phyloP scores from a whole-genome alignment of 116 monocot genomes.

The Trichopus zeylanicus region DNA sequence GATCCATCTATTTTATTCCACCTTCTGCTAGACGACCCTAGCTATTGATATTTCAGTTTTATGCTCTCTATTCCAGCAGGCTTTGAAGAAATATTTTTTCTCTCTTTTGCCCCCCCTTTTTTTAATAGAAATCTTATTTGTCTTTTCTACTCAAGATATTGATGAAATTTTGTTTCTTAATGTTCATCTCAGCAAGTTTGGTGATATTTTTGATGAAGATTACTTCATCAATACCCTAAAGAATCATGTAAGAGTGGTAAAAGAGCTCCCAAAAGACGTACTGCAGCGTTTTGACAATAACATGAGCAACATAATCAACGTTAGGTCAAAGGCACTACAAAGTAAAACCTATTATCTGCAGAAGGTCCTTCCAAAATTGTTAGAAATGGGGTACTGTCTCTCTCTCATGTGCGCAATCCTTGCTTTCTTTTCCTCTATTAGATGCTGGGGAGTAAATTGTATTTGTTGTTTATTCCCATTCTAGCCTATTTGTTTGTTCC shows the following conservation, averaged over 20 bases:
- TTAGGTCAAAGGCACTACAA: constrained; percentile 82
- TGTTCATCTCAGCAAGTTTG: constrained; percentile 74
- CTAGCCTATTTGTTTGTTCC: constrained; percentile 15
- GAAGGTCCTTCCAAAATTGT: constrained; percentile 84
- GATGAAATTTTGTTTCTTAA: background rate
- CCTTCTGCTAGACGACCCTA: background rate
- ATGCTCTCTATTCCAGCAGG: background rate
- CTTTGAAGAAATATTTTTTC: background rate
- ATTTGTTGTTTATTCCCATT: background rate
- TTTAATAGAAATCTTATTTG: no score
- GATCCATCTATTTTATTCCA: background rate
- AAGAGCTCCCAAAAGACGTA: constrained; percentile 69
- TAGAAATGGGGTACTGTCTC: constrained; percentile 56
- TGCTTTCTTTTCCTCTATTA: background rate
- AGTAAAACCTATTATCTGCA: constrained; percentile 62
- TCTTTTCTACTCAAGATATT: constrained; percentile 5
- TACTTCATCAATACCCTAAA: constrained; percentile 73
- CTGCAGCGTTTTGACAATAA: constrained; percentile 78
- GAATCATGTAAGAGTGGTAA: constrained; percentile 76
- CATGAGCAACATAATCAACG: constrained; percentile 81
- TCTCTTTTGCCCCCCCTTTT: background rate
- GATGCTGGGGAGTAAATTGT: background rate
- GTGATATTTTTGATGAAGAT: constrained; percentile 97
- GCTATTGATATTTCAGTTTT: background rate
- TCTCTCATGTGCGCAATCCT: background rate